Evolutionary conservation across 495 filamentous ascomycete genomes (phyloP), one percentile per base, ranked within the genome.

Genomic region (Podospora comata): DNA sequence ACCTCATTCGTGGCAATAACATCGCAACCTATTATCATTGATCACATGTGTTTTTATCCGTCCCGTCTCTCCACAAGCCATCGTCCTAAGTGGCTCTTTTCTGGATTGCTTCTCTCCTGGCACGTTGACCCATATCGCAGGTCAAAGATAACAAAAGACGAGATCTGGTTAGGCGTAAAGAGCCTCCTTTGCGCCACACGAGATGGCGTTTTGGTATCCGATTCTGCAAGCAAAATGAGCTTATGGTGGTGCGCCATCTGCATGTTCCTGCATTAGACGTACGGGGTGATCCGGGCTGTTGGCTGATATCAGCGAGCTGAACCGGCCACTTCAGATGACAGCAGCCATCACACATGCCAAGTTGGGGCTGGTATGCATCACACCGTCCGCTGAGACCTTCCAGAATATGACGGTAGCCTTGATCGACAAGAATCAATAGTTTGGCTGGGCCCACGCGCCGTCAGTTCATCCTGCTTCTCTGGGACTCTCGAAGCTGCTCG

Each of bases 11-110:
- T 39, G 34, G 34, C 34, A 39, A 39, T 39, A 39, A 39, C 34
- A 39, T 39, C 34, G 34, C 34, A 23, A 23, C 20, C 20, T 57
- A 57, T 57, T 3, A 57, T 57, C 15, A 57, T 57, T 58, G 19
- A 58, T 58, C 55, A 58, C 55, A 58, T 58, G 55, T 58, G 1
- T 58, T 58, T 58, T 58, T 5, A 6, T n/a, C 55, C n/a, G 55
- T 18, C 13, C 11, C 23, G 6, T 19, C 55, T 58, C 55, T 26
- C 55, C 55, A 58, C 54, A 56, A 20, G 4, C 19, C 54, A 20
- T 56, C 5, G 55, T 1, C 23, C 23, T 4, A 58, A 58, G 55
- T 58, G 55, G 15, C 23, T 58, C 2, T 58, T 58, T 58, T 26
- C 54, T 57, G 5, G 54, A 23, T 57, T 39, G 34, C 11, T 39